Percentiles rank a stretch among this genome's conserved stretches.
These are phyloP conservation scores for Camptophora hylomeconis DNA, from an alignment of 2,329 filamentous ascomycete genomes.

Conservation along the genomic window DNA sequence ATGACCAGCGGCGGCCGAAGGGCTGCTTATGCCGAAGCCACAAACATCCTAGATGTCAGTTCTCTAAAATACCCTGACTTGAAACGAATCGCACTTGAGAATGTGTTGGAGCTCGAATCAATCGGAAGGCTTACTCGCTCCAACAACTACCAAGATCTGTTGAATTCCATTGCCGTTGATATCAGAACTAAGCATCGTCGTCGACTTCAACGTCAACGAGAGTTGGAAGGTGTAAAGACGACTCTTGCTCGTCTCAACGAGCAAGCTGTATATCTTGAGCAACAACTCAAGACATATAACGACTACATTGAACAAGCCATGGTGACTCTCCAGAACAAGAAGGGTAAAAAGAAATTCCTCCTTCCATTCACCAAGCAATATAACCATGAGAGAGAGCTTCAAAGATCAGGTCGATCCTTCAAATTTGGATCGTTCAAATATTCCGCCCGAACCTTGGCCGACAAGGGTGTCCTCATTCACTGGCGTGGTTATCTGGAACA, in stretches of 20 bases:
- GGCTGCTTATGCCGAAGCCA: conserved; percentile 79
- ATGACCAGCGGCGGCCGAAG: conserved; percentile 52
- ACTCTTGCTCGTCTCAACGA: conserved; percentile 36
- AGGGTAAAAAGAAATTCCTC: conserved; percentile 86
- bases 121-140: conserved; percentile 71
- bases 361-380: conserved; percentile 97
- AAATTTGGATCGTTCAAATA: conserved; percentile 99
- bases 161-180: conserved; percentile 92
- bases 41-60: conserved; percentile 74
- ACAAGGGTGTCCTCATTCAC: conserved; percentile 88
- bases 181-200: conserved; percentile 95
- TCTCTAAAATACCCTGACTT: conserved; percentile 81
- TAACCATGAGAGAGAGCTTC: conserved; percentile 93
- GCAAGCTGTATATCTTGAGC: conserved; percentile 79
- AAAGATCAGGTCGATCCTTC: conserved; percentile 81
- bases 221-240: conserved; percentile 53
- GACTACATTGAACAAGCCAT: conserved; percentile 99
- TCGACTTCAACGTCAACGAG: conserved; percentile 78
- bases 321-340: conserved; percentile 92
- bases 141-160: conserved; percentile 93
- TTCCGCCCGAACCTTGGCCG: conserved; percentile 71
- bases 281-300: conserved; percentile 93
- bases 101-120: conserved; percentile 79
- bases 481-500: conserved; percentile 73
- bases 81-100: conserved; percentile 86